A percentile compares a stretch with the other conserved stretches of the same genome.
phyloP scores from a whole-genome alignment of 805 yeast species.

The Clavispora phyllophila region DNA sequence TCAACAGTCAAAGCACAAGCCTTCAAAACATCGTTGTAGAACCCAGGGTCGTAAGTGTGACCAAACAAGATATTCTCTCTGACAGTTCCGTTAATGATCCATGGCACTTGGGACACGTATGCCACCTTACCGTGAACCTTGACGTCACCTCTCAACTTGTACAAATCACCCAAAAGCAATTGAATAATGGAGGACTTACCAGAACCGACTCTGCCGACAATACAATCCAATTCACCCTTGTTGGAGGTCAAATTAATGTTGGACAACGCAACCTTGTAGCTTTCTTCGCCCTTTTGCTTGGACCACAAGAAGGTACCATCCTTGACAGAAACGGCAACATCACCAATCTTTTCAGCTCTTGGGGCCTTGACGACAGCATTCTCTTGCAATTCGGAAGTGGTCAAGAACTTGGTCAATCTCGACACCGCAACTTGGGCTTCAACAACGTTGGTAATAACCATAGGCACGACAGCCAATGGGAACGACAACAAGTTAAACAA shows the following conservation, averaged over 20 bases:
- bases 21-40: slow-evolving; percentile 72
- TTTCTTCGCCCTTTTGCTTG: slow-evolving; percentile 52
- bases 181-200: slow-evolving; percentile 85
- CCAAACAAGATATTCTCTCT: slow-evolving; percentile 91
- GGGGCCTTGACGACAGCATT: slow-evolving; percentile 61
- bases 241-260: slow-evolving; percentile 58
- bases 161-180: slow-evolving; percentile 76
- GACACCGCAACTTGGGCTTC: slow-evolving; percentile 83
- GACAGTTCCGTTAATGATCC: slow-evolving; percentile 96
- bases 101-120: slow-evolving; percentile 88
- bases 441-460: slow-evolving; percentile 76
- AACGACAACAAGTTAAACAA: slow-evolving; percentile 83
- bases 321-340: slow-evolving; percentile 56
- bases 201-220: slow-evolving; percentile 85
- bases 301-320: slow-evolving; percentile 78
- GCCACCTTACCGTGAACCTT: slow-evolving; percentile 74
- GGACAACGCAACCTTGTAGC: slow-evolving; percentile 60
- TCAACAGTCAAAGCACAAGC: slow-evolving; percentile 88
- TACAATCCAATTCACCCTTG: slow-evolving; percentile 77
- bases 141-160: slow-evolving; percentile 69
- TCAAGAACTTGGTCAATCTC: slow-evolving; percentile 70
- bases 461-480: slow-evolving; percentile 91
- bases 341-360: slow-evolving; percentile 53
- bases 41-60: slow-evolving; percentile 71
- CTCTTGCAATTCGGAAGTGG: slow-evolving; percentile 74